Base-by-base conservation (phyloP, 2,329 filamentous ascomycete species). In the Ascochyta fabae region DNA sequence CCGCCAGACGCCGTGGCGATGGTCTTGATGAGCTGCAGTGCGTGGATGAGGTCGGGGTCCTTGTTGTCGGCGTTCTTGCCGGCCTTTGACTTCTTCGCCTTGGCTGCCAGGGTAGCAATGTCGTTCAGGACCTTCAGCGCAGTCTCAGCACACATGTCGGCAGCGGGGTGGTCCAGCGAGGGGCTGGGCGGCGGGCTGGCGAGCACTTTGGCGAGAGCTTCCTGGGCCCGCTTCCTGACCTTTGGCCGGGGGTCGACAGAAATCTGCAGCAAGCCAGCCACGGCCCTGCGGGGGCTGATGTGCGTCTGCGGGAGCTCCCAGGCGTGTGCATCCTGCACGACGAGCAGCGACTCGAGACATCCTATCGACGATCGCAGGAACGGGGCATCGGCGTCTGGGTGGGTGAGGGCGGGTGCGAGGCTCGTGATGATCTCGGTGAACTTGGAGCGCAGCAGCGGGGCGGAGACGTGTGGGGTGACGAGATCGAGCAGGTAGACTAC, bases 401-500 rank as follows among this genome's bases (percentile, higher is more conserved):
- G 83, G 49, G 90, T 87, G 42, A 99, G 83, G 12, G 93, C 89
- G 2, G 94, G 93, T 19, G 91, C 92, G 64, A 99, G 85, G 58
- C 90, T 88, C 29, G 88, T 87, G 58, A 99, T 87, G 69, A 99
- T 97, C 76, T 96, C 91, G 26, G 91, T 89, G 80, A 99, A 99
- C 77, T 98, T 97, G 64, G 92, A 90, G 70, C 93, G 91, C 53
- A 99, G 88, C 56, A 99, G 87, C 57, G 93, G 86, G 59, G 91
- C 85, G 50, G 95, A 92, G 59, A 93, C 88, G 78, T 88, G 90
- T 56, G 90, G 90, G 15, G 92, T 95, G 66, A 97, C 86, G 64
- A 96, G 82, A 77, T 99, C 94, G 80, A 99, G 91, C 15, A 99
- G 88, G 77, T 99, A 99, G 66, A 99, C 90, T 62, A 96, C 89